phyloP scores from a whole-genome alignment of 1,139 yeast genomes.

The Sugiyamaella castrensis region DNA sequence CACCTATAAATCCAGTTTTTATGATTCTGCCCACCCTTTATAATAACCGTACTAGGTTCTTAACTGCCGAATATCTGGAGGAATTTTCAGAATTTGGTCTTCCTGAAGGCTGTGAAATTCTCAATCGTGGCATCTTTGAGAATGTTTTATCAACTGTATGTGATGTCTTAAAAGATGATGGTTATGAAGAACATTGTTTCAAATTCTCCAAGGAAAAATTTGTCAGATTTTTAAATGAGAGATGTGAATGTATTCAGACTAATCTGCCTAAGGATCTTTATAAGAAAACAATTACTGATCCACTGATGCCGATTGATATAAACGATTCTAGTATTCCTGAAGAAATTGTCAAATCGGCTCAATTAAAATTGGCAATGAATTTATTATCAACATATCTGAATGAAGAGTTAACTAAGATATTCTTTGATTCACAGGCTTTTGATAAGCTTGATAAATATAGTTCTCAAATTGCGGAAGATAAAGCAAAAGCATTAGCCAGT shows the following conservation, averaged over 20 bases:
- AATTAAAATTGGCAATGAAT: slow-evolving; percentile 28
- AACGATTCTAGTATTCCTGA: slow-evolving; percentile 24
- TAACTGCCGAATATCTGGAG: slow-evolving; percentile 35
- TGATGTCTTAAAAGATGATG: slow-evolving; percentile 16
- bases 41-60: slow-evolving; percentile 22
- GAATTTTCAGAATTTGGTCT: slow-evolving; percentile 26
- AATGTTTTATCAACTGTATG: slow-evolving; percentile 4
- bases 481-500: slow-evolving; percentile 20
- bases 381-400: slow-evolving; percentile 35
- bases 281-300: slow-evolving; percentile 17
- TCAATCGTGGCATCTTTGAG: slow-evolving; percentile 9
- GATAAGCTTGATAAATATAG: slow-evolving; percentile 23
- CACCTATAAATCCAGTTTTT: slow-evolving; percentile 35
- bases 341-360: slow-evolving; percentile 26
- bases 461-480: slow-evolving; percentile 19
- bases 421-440: slow-evolving; percentile 25
- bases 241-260: slow-evolving; percentile 19
- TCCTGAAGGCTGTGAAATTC: slow-evolving; percentile 18
- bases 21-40: slow-evolving; percentile 31
- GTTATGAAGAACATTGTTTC: slow-evolving; percentile 20
- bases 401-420: slow-evolving; percentile 20
- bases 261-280: slow-evolving; percentile 21
- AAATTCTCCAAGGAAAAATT: slow-evolving; percentile 24
- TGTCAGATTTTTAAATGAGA: slow-evolving; percentile 20
- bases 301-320: slow-evolving; percentile 30